Evolutionary conservation across 2,329 filamentous ascomycete genomes (phyloP).

Genomic region (Geosmithia putterillii): DNA sequence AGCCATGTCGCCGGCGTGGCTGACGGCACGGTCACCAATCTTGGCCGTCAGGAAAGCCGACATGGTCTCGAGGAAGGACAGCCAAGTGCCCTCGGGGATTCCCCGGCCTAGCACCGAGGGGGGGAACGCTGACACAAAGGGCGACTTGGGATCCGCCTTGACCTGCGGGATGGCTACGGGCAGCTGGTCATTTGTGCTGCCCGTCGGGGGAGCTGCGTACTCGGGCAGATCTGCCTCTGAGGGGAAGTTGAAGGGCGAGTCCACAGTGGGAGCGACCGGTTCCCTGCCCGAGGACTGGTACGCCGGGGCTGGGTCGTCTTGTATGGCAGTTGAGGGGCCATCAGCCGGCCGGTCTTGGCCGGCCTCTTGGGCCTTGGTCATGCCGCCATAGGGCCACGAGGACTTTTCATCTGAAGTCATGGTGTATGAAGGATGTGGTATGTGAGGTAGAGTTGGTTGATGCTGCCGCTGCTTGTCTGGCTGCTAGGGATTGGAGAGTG

Average conservation of each 20-base stretch:
- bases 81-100: constrained; percentile 20
- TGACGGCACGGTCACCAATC: constrained; percentile 28
- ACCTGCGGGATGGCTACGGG: constrained; percentile 29
- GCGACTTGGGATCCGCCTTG: constrained; percentile 16
- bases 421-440: background rate
- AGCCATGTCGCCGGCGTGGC: constrained; percentile 27
- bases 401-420: background rate
- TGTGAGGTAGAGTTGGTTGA: background rate
- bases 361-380: constrained; percentile 1
- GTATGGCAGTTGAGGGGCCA: background rate
- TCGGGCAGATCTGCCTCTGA: constrained; percentile 9
- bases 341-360: background rate
- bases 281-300: background rate
- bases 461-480: too few relatives aligned
- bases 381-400: background rate
- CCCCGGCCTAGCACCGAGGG: constrained; percentile 23
- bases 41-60: constrained; percentile 33
- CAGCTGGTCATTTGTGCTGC: constrained; percentile 3
- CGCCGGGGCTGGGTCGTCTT: background rate
- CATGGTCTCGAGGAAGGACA: constrained; percentile 22
- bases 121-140: constrained; percentile 25
- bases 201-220: constrained; percentile 5
- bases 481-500: too few relatives aligned
- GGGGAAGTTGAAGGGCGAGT: constrained; percentile 22
- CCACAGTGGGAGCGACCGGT: constrained; percentile 11